Evolutionary conservation across 2,329 filamentous ascomycete genomes (phyloP), one percentile per base, ranked within the genome.

Genomic region (Erysiphe neolycopersici): DNA sequence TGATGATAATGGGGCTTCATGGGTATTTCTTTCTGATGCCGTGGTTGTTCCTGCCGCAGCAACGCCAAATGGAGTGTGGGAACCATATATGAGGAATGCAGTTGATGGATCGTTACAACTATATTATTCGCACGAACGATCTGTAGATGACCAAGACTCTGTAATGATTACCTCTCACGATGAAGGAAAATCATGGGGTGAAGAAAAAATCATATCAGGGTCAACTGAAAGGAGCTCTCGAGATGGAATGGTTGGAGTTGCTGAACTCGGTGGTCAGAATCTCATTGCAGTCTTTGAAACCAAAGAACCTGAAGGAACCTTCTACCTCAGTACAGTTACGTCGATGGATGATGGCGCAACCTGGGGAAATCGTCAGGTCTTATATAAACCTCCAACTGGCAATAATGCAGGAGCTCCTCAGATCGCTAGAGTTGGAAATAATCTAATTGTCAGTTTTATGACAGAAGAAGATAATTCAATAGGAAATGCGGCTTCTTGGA

Each of bases 331-430:
- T 2, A 41, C 39, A 11, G 39, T 41, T 14, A 30, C 39, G 4
- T 47, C 44, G 10, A 30, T 22, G 14, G 46, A 48, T 42, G 44
- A 43, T 31, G 46, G 46, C 10, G 18, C 14, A 9, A 48, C 42
- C 14, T 48, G 46, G 46, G 44, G 39, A 12, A 33, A 46, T 14
- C 30, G 46, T 14, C 40, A 37, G 17, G 11, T 29, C 10, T 31
- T 47, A 10, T 45, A 45, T 26, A 36, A 6, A n/a, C 10, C 17
- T 17, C 18, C 19, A 5, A 26, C 33, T 35, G 40, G 31, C n/a
- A 31, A 45, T 13, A 46, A 46, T 35, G 44, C 46, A n/a, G 46
- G 44, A 9, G 46, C 46, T 5, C 46, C 46, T n/a, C 45, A 46
- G 30, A 43, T 48, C 8, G 26, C 39, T 5, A 26, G 38, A 30